A percentile compares a stretch with the other conserved stretches of the same genome.
Evolutionary conservation across 306 rosid genomes (phyloP).

Genomic region (Citrullus mucosospermus): DNA sequence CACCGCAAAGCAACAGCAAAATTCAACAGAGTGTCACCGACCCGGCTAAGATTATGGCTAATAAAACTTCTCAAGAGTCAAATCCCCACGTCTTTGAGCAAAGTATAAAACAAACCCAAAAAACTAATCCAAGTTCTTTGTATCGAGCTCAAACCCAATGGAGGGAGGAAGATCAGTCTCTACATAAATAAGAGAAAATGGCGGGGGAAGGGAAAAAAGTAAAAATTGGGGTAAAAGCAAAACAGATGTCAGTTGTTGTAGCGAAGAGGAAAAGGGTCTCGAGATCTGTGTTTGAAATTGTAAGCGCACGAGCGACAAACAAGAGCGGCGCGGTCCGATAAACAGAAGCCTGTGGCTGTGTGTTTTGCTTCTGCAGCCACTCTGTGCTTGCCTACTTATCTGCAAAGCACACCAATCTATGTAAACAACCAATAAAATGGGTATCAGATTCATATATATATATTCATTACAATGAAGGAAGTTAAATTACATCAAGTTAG

Average conservation of each 20-base stretch:
- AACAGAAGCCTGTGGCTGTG: constrained; percentile 30
- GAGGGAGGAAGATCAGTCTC: constrained; percentile 2
- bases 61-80: constrained; percentile 21
- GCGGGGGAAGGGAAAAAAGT: constrained; percentile 47
- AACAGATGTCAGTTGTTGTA: constrained; percentile 18
- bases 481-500: background rate
- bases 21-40: constrained; percentile 51
- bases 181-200: constrained; percentile 30
- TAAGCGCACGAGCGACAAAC: constrained; percentile 51
- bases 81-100: constrained; percentile 19
- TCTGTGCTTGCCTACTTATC: constrained; percentile 4
- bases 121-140: constrained; percentile 39
- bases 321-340: constrained; percentile 45
- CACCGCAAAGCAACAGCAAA: constrained; percentile 23
- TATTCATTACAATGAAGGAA: background rate
- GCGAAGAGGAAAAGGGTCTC: constrained; percentile 19
- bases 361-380: constrained; percentile 23
- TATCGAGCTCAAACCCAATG: constrained; percentile 14
- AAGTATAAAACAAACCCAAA: constrained; percentile 12
- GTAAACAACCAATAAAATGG: background rate
- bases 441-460: background rate
- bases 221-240: constrained; percentile 7
- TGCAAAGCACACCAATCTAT: constrained; percentile 19
- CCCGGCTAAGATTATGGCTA: constrained; percentile 38
- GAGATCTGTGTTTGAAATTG: constrained; percentile 39